Conservation (phyloP, 257 asterid genomes). For the Primulina tabacum region DNA sequence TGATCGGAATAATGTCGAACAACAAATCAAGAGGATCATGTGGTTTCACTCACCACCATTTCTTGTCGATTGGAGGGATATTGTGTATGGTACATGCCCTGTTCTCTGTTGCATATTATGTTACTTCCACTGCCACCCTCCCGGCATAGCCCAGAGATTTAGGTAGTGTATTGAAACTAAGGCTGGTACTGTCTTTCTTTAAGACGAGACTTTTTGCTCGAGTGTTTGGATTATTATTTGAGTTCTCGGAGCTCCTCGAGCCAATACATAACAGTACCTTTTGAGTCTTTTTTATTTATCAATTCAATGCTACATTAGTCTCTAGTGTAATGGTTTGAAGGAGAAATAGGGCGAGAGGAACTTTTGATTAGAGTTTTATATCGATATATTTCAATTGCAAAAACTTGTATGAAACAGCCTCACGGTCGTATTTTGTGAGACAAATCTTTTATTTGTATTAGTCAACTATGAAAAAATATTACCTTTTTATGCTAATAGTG, state of each 20-base stretch:
- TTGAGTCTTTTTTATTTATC: background rate
- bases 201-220: background rate
- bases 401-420: too few species aligned
- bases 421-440: too few species aligned
- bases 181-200: background rate
- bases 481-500: too few species aligned
- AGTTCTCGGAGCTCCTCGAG: background rate
- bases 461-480: too few species aligned
- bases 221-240: background rate
- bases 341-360: background rate
- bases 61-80: slow-evolving; percentile 72
- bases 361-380: background rate
- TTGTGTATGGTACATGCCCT: slow-evolving; percentile 66
- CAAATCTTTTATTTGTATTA: too few species aligned
- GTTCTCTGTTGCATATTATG: slow-evolving; percentile 62
- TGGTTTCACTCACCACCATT: slow-evolving; percentile 72
- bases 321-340: background rate
- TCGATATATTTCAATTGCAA: background rate
- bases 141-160: background rate
- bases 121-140: slow-evolving; percentile 41
- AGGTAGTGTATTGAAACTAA: background rate
- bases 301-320: background rate
- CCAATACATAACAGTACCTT: background rate
- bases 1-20: slow-evolving; percentile 69
- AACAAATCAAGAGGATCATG: slow-evolving; percentile 67